Evolutionary conservation across 106 monocot genomes (phyloP).

Genomic region (Allium cepa): DNA sequence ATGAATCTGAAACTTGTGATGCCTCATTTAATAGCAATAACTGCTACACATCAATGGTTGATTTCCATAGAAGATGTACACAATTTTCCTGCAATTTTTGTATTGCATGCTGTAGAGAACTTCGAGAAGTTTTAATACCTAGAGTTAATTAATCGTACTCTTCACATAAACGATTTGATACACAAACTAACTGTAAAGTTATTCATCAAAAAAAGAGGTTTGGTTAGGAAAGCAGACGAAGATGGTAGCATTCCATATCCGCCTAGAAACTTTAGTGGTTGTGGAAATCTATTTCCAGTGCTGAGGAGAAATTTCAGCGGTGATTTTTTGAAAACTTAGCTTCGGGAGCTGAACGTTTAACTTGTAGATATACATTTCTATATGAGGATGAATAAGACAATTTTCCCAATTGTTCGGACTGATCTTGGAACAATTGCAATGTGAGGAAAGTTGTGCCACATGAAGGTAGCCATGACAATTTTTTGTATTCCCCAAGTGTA

Average conservation of each 20-base stretch:
- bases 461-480: conserved; percentile 18
- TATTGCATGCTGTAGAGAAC: conserved; percentile 45
- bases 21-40: conserved; percentile 22
- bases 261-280: conserved; percentile 18
- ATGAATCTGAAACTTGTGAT: neutral
- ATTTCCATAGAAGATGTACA: conserved; percentile 59
- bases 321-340: conserved; percentile 17
- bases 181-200: neutral
- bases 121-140: conserved; percentile 47
- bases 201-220: conserved; percentile 7
- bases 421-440: conserved; percentile 5
- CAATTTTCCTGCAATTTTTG: conserved; percentile 47
- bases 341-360: conserved; percentile 19
- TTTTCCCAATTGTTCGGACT: conserved; percentile 3
- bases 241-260: conserved; percentile 28
- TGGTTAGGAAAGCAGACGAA: conserved; percentile 16
- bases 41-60: conserved; percentile 58
- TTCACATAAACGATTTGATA: conserved; percentile 1
- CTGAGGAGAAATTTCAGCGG: conserved; percentile 17
- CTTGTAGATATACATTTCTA: neutral
- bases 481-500: conserved; percentile 19
- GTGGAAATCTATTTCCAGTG: conserved; percentile 13
- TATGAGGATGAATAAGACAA: neutral
- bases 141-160: conserved; percentile 21
- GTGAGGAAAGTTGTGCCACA: conserved; percentile 11